Percentiles rank a stretch among this genome's conserved stretches.
Evolutionary conservation across 352 stramenopile species (phyloP).

Genomic region (Peronosclerospora sorghi): DNA sequence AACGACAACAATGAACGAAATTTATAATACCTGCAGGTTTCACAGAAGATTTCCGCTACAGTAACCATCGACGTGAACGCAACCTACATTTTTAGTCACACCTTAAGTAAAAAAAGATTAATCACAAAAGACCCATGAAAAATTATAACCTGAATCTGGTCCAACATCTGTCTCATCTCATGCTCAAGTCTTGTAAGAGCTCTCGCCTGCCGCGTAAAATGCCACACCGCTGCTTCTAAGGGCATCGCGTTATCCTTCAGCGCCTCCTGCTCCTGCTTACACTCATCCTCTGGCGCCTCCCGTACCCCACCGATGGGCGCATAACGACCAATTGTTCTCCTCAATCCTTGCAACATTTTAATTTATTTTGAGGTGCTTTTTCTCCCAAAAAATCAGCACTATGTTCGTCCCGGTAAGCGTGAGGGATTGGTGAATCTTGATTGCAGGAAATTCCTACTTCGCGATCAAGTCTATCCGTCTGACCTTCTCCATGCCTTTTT

Average conservation of each 20-base stretch:
- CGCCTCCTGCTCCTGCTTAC: not conserved
- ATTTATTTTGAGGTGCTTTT: not conserved
- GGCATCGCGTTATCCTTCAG: conserved; percentile 14
- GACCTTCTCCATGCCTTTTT: not conserved
- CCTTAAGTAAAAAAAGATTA: not conserved
- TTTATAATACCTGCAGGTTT: conserved; percentile 32
- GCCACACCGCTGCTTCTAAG: conserved; percentile 27
- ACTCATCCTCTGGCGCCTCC: conserved; percentile 5
- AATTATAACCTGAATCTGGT: conserved; percentile 38
- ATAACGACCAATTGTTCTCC: conserved; percentile 51
- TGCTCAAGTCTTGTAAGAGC: conserved; percentile 35
- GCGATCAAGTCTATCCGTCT: not conserved
- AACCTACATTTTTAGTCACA: conserved; percentile 7
- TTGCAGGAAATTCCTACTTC: conserved; percentile 1
- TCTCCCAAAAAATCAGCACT: conserved; percentile 1
- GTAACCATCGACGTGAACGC: conserved; percentile 35
- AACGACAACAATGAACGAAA: conserved; percentile 1
- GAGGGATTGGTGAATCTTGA: not conserved
- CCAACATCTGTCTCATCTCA: conserved; percentile 37
- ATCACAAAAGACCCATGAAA: not conserved
- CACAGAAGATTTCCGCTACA: conserved; percentile 43
- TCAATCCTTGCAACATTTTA: conserved; percentile 44
- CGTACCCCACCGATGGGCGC: conserved; percentile 5
- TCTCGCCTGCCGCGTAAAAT: conserved; percentile 45
- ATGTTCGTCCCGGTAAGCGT: conserved; percentile 2